Evolutionary conservation across 495 filamentous ascomycete genomes (phyloP).

Genomic region (Aspergillus nidulans): DNA sequence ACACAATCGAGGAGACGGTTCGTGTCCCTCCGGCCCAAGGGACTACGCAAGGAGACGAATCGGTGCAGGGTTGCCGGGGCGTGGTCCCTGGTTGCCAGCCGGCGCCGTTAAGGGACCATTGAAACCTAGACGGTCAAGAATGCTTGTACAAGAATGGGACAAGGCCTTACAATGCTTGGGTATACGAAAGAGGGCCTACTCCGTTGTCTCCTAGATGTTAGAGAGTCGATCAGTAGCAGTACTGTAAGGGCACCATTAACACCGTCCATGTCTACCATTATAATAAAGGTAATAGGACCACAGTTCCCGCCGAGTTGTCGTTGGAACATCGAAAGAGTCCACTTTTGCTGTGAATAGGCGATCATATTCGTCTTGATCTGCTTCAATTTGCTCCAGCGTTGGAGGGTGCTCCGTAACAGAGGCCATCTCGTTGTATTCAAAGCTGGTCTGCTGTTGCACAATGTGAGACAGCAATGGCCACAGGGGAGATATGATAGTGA

Average conservation of each 20-base stretch:
- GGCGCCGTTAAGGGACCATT: conserved; percentile 42
- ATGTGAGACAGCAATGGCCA: background rate
- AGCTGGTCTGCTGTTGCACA: background rate
- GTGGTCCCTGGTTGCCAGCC: conserved; percentile 41
- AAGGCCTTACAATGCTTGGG: conserved; percentile 35
- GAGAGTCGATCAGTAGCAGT: background rate
- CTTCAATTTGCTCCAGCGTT: background rate
- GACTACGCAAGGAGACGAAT: conserved; percentile 41
- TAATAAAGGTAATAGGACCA: conserved; percentile 51
- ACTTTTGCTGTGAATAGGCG: conserved; percentile 37
- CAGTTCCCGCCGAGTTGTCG: conserved; percentile 42
- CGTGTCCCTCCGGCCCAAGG: conserved; percentile 42
- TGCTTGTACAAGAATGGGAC: background rate
- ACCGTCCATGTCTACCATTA: conserved; percentile 25
- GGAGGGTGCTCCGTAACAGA: background rate
- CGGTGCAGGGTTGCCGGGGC: conserved; percentile 36
- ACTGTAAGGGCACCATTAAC: background rate
- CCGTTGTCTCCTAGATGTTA: conserved; percentile 40
- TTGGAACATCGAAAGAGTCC: conserved; percentile 39
- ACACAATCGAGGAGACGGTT: conserved; percentile 41
- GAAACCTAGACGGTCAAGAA: conserved; percentile 29
- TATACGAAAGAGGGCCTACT: conserved; percentile 45
- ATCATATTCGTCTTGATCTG: conserved; percentile 25
- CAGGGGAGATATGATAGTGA: background rate
- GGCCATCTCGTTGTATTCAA: background rate